Base-by-base conservation (phyloP, 768 basidiomycete species). In the Clavaria fumosa region DNA sequence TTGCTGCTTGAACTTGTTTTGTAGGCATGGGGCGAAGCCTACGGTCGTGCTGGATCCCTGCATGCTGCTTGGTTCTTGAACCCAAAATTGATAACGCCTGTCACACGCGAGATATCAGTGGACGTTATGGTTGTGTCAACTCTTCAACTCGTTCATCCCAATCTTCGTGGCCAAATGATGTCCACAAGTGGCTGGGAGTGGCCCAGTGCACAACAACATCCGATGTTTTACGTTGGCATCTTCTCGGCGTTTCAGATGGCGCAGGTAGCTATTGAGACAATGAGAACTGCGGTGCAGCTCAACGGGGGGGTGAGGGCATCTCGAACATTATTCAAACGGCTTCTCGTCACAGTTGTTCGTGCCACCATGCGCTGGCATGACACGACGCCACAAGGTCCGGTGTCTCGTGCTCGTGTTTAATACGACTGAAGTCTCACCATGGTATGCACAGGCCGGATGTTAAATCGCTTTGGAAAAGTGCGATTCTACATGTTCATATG, bases 361-460 rank as follows among this genome's bases (percentile, higher is more conserved):
- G 82, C 85, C 5, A 86, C 86, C 4, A 84, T 88, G 66, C 67
- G 84, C 38, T 84, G 79, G 66, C 77, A 78, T 49, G 83, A 88
- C 50, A 75, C 78, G 0, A 88, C 85, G 0, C 85, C 85, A 1
- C 73, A 79, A 55, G 82, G 82, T 64, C 47, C 23, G 38, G 31
- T 38, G 23, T 41, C 35, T n/a, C n/a, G 9, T 9, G 3, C 3
- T 7, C 9, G 20, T 31, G 20, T 10, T 21, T 22, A 5, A 31
- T 30, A 17, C 11, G 20, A n/a, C n/a, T n/a, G n/a, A n/a, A n/a
- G n/a, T n/a, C n/a, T n/a, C n/a, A n/a, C n/a, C n/a, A n/a, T n/a
- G 33, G 3, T 44, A 21, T 12, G 28, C 18, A 34, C 50, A 72
- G 82, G 84, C 24, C 78, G 83, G 2, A 78, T 89, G 68, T 63